phyloP scores from a whole-genome alignment of 495 filamentous ascomycete genomes.

The Copromyces sp. region DNA sequence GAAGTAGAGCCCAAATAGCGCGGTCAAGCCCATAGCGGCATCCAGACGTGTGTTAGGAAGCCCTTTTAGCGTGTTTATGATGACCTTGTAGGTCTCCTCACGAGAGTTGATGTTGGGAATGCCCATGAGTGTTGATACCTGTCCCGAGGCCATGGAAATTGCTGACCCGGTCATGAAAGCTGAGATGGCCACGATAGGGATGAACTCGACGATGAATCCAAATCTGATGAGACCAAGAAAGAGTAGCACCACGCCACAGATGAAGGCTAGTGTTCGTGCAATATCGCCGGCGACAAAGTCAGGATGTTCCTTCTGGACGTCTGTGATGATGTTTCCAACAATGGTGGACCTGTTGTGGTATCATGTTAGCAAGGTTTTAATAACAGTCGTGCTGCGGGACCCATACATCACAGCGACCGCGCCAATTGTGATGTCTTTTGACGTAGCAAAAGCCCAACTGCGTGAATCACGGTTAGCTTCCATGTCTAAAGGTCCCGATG shows the following conservation, averaged over 20 bases:
- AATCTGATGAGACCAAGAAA: conserved; percentile 38
- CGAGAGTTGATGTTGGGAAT: conserved; percentile 38
- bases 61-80: conserved; percentile 43
- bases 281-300: conserved; percentile 27
- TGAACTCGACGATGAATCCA: conserved; percentile 46
- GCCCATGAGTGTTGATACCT: conserved; percentile 39
- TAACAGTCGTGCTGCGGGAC: not conserved
- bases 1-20: conserved; percentile 40
- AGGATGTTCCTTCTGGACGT: conserved; percentile 38
- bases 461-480: not conserved
- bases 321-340: conserved; percentile 61
- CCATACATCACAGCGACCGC: conserved; percentile 29
- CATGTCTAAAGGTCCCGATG: not conserved
- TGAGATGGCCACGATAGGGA: conserved; percentile 39
- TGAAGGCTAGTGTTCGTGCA: conserved; percentile 35
- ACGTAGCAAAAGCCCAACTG: conserved; percentile 54
- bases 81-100: conserved; percentile 37
- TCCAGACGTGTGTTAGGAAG: conserved; percentile 37
- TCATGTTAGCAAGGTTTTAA: not conserved
- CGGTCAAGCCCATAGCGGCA: conserved; percentile 41
- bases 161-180: conserved; percentile 47
- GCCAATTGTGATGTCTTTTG: conserved; percentile 60
- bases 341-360: conserved; percentile 61
- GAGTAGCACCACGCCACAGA: conserved; percentile 36
- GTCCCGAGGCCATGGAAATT: conserved; percentile 41